Percentiles rank a stretch among this genome's conserved stretches.
phyloP scores from a whole-genome alignment of 2,329 filamentous ascomycete species.

The Dactylellina cionopaga region DNA sequence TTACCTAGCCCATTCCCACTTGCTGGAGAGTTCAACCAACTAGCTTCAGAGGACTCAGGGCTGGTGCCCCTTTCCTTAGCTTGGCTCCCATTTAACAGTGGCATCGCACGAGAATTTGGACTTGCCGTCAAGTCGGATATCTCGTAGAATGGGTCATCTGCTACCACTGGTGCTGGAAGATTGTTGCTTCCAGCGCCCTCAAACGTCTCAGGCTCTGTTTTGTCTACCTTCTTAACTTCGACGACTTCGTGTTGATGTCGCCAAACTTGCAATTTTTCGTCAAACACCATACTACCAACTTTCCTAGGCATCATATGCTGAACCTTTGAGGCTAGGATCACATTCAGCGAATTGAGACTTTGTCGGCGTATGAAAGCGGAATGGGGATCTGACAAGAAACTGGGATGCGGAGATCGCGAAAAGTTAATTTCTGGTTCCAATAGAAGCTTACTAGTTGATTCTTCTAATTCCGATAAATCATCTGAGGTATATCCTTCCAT shows the following conservation, averaged over 20 bases:
- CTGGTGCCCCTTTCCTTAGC: background rate
- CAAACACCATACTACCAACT: constrained; percentile 46
- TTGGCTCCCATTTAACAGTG: background rate
- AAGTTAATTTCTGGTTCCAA: constrained; percentile 42
- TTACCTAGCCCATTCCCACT: too few species aligned
- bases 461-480: constrained; percentile 1
- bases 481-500: background rate
- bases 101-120: constrained; percentile 1
- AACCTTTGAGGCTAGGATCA: constrained; percentile 40
- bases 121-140: constrained; percentile 45
- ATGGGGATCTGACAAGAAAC: constrained; percentile 29
- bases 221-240: constrained; percentile 1
- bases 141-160: constrained; percentile 38
- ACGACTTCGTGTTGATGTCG: constrained; percentile 8
- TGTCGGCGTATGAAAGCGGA: constrained; percentile 22
- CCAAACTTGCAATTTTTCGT: constrained; percentile 38
- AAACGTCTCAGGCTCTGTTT: background rate
- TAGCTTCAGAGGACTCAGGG: background rate
- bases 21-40: background rate
- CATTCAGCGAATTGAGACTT: constrained; percentile 39
- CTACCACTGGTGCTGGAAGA: background rate
- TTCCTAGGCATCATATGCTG: constrained; percentile 50
- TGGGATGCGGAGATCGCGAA: constrained; percentile 35
- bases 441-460: constrained; percentile 31
- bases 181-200: background rate